Conservation (phyloP, 2,329 filamentous ascomycete species). For the Zalaria obscura region DNA sequence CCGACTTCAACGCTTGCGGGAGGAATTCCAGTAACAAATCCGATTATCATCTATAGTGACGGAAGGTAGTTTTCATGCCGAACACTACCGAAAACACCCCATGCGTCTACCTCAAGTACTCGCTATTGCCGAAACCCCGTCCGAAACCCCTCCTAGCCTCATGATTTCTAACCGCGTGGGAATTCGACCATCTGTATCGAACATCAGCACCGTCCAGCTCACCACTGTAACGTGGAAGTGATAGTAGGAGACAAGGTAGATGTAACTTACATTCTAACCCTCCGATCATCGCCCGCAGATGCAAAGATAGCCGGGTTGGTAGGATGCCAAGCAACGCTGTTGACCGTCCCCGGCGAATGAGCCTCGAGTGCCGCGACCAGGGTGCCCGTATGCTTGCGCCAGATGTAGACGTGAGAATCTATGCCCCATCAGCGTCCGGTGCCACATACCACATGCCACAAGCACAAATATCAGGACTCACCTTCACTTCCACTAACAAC, state of each 20-base stretch:
- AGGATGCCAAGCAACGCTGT: constrained; percentile 82
- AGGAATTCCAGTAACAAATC: too few species aligned
- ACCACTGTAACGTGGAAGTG: too few species aligned
- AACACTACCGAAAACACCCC: too few species aligned
- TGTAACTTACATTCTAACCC: constrained; percentile 67
- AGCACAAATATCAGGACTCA: constrained; percentile 19
- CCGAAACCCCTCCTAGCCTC: neutral
- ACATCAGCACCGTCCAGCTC: too few species aligned
- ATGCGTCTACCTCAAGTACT: neutral
- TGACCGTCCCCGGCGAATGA: constrained; percentile 64
- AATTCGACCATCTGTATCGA: neutral
- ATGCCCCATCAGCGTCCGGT: constrained; percentile 9
- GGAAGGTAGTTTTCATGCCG: too few species aligned
- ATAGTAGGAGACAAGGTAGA: too few species aligned
- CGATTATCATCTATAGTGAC: too few species aligned
- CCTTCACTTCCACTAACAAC: constrained; percentile 86
- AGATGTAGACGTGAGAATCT: constrained; percentile 68
- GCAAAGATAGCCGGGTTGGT: constrained; percentile 71
- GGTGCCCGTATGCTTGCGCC: constrained; percentile 72
- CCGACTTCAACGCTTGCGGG: too few species aligned
- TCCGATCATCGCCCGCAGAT: constrained; percentile 76
- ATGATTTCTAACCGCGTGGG: neutral
- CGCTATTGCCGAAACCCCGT: neutral
- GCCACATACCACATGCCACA: neutral
- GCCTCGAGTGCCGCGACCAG: constrained; percentile 64